These are phyloP conservation scores for Cicer yamashitae DNA, from an alignment of 306 rosid species.

Conservation along the genomic window DNA sequence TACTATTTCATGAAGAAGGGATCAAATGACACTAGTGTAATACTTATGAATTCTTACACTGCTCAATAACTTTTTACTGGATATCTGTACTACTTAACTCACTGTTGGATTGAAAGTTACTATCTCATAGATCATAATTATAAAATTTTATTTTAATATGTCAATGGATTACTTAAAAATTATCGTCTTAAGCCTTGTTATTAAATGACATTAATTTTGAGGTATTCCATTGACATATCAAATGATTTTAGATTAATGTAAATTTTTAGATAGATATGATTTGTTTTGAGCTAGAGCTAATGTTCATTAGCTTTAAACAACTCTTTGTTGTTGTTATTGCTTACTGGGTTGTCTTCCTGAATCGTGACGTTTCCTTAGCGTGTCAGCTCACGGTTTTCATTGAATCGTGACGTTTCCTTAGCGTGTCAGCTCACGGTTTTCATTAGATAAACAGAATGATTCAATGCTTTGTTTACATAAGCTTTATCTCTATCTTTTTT, in stretches of 20 bases:
- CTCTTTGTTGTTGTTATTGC: constrained; percentile 1
- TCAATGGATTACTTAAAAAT: not conserved
- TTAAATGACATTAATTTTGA: not conserved
- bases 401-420: not conserved
- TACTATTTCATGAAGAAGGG: too few species aligned
- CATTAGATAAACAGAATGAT: not conserved
- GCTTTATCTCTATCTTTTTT: not conserved
- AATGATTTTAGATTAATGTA: not conserved
- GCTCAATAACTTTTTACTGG: not conserved
- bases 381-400: not conserved
- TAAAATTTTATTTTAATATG: constrained; percentile 1
- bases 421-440: not conserved
- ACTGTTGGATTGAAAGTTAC: not conserved
- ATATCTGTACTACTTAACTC: not conserved
- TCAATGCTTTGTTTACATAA: constrained; percentile 2
- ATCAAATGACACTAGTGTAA: not conserved
- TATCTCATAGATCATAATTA: not conserved
- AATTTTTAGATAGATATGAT: not conserved
- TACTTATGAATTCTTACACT: not conserved
- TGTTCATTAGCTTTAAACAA: not conserved
- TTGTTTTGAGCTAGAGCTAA: not conserved
- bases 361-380: not conserved
- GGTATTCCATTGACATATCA: not conserved
- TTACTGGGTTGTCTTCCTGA: constrained; percentile 4
- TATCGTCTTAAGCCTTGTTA: not conserved